Evolutionary conservation across 169 alveolate genomes (phyloP).

Genomic region (Toxoplasma gondii): DNA sequence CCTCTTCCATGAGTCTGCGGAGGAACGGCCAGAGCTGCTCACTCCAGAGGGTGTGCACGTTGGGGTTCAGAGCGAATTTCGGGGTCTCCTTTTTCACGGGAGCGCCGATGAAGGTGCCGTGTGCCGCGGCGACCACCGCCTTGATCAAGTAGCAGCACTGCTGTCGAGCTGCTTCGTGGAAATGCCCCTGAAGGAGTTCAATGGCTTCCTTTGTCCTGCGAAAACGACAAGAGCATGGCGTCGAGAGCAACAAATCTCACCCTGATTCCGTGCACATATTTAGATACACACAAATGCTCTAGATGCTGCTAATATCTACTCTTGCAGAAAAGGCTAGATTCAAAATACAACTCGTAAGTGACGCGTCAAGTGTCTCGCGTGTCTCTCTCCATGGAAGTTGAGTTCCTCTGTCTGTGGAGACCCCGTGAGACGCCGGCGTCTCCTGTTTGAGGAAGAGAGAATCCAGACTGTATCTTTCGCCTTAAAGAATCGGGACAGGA

Average conservation of each 20-base stretch:
- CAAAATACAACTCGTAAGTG: too few species aligned
- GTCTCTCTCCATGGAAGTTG: too few species aligned
- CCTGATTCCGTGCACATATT: background rate
- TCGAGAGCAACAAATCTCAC: too few species aligned
- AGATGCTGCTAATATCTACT: too few species aligned
- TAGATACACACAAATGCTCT: background rate
- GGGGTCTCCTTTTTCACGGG: background rate
- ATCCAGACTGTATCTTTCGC: too few species aligned
- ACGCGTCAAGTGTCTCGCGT: too few species aligned
- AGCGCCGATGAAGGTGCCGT: background rate
- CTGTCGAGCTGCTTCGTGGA: constrained; percentile 49
- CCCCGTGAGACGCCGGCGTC: too few species aligned
- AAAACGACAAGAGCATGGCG: background rate
- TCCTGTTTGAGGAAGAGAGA: too few species aligned
- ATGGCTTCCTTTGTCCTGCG: constrained; percentile 38
- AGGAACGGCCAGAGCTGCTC: constrained; percentile 30
- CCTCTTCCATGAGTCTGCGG: constrained; percentile 1
- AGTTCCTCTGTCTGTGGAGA: too few species aligned
- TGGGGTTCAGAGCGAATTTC: background rate
- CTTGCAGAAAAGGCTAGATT: too few species aligned
- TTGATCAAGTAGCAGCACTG: constrained; percentile 21
- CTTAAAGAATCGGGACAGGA: too few species aligned
- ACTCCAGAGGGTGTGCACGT: constrained; percentile 22
- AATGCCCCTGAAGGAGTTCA: constrained; percentile 37
- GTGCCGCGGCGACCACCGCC: constrained; percentile 31